A percentile compares a stretch with the other conserved stretches of the same genome.
These are phyloP conservation scores for Aaosphaeria pasadenensis DNA, from an alignment of 2,329 filamentous ascomycete genomes.

Conservation along the genomic window DNA sequence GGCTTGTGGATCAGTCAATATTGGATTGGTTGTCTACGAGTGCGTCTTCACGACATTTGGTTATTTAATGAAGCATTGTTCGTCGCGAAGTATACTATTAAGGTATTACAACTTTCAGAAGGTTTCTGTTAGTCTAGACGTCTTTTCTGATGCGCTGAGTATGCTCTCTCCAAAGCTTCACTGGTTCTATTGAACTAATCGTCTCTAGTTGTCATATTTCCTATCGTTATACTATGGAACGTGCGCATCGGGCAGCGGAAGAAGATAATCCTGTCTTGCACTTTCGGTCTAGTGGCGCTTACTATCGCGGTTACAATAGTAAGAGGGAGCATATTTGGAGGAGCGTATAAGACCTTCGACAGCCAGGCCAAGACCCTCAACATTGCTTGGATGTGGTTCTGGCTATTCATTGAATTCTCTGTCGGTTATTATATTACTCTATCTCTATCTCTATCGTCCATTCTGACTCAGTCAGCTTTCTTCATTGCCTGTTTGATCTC, in stretches of 20 bases:
- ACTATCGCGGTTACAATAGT: conserved; percentile 11
- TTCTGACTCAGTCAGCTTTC: conserved; percentile 2
- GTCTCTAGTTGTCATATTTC: conserved; percentile 6
- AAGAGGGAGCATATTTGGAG: conserved; percentile 5
- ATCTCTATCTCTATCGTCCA: neutral
- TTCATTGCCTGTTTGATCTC: conserved; percentile 7
- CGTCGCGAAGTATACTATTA: neutral
- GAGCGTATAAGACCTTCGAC: conserved; percentile 2
- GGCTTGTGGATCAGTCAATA: conserved; percentile 2
- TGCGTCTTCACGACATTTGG: conserved; percentile 1
- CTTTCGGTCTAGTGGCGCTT: conserved; percentile 7
- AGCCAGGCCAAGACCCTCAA: conserved; percentile 1
- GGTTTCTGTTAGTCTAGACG: conserved; percentile 3
- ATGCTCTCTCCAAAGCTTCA: neutral
- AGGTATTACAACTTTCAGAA: conserved; percentile 1
- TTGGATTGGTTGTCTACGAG: conserved; percentile 3
- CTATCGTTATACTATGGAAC: conserved; percentile 6
- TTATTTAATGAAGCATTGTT: neutral
- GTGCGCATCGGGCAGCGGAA: conserved; percentile 2
- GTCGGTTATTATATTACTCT: conserved; percentile 1
- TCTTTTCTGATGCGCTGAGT: conserved; percentile 6
- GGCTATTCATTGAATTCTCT: conserved; percentile 7
- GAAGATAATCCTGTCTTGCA: conserved; percentile 6
- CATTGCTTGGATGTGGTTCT: conserved; percentile 6
- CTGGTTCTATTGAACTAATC: neutral